Conservation (phyloP, 805 yeast species). For the Saturnispora quitensis region DNA sequence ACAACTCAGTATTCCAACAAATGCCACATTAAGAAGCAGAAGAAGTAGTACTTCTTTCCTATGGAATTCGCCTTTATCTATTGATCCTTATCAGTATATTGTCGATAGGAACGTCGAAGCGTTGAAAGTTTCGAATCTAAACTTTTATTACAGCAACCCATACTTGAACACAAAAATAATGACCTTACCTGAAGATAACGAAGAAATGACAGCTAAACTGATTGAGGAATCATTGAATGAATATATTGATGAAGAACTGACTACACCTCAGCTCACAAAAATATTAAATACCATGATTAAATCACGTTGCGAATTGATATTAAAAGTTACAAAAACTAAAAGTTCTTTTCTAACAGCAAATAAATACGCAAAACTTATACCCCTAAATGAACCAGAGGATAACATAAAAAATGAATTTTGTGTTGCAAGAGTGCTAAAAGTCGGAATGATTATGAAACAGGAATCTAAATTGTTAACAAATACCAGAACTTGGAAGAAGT, state of each 20-base stretch:
- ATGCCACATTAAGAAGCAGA: constrained; percentile 16
- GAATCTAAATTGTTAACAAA: constrained; percentile 27
- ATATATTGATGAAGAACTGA: constrained; percentile 15
- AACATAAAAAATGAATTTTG: constrained; percentile 16
- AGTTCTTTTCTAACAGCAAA: constrained; percentile 19
- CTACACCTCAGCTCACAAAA: constrained; percentile 5
- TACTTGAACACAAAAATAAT: constrained; percentile 13
- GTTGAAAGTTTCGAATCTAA: constrained; percentile 16
- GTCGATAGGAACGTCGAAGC: constrained; percentile 18
- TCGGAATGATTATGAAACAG: constrained; percentile 32
- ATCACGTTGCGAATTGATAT: constrained; percentile 4
- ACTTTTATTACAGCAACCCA: constrained; percentile 16
- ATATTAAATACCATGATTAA: constrained; percentile 14
- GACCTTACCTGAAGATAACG: neutral
- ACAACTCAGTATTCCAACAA: neutral
- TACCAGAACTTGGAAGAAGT: constrained; percentile 33
- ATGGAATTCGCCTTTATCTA: constrained; percentile 17
- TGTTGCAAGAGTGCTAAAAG: constrained; percentile 31
- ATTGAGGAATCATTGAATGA: constrained; percentile 7
- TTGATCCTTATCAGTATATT: constrained; percentile 33
- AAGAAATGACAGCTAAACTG: constrained; percentile 2
- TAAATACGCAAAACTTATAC: constrained; percentile 8
- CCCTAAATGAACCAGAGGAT: constrained; percentile 8
- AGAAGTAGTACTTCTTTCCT: constrained; percentile 23
- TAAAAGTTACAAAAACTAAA: constrained; percentile 21